phyloP scores from a whole-genome alignment of 2,329 filamentous ascomycete genomes.

The Cladosporium sp. region DNA sequence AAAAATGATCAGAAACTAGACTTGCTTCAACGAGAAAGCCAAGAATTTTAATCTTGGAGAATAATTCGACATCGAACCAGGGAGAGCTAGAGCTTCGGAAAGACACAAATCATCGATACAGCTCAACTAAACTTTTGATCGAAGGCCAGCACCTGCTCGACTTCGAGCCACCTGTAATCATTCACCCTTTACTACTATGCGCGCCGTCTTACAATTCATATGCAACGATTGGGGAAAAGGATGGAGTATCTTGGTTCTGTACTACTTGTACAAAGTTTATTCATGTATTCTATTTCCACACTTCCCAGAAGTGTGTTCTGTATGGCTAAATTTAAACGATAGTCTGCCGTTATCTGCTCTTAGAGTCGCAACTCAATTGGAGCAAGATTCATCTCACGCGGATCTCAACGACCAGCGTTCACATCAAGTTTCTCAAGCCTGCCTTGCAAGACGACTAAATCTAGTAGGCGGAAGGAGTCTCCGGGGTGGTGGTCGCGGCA shows the following conservation, averaged over 20 bases:
- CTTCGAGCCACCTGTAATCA: too few relatives aligned
- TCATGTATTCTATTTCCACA: background rate
- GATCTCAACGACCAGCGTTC: background rate
- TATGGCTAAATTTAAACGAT: background rate
- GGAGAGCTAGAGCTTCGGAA: too few relatives aligned
- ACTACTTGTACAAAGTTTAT: background rate
- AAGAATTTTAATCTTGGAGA: too few relatives aligned
- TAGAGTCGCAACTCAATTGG: background rate
- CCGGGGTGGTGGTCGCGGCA: constrained; percentile 4
- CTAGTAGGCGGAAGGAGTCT: background rate
- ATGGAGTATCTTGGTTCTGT: background rate
- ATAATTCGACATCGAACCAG: too few relatives aligned
- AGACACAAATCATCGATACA: too few relatives aligned
- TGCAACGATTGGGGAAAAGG: background rate
- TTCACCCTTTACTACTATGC: too few relatives aligned
- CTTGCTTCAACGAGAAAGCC: too few relatives aligned
- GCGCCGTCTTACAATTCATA: background rate
- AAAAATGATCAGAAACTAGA: too few relatives aligned
- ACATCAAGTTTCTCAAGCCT: background rate
- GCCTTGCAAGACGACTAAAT: background rate
- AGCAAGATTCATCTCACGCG: background rate
- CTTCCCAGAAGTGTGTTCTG: background rate
- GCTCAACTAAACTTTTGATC: too few relatives aligned
- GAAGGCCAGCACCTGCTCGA: too few relatives aligned
- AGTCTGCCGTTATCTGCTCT: background rate